phyloP scores from a whole-genome alignment of 2,329 filamentous ascomycete genomes.

The Torrubiellomyces zombiae region DNA sequence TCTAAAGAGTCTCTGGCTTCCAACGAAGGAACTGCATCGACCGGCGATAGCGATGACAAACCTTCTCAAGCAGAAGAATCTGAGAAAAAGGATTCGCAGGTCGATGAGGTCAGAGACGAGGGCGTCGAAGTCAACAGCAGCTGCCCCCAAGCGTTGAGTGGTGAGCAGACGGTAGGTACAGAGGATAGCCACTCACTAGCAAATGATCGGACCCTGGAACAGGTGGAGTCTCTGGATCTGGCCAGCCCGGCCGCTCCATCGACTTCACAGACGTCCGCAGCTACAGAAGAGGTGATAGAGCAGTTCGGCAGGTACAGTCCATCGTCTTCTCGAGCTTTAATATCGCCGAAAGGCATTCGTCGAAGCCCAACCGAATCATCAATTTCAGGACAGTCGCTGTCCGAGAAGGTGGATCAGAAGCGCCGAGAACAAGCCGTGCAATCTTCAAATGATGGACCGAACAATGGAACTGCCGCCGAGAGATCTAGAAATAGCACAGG shows the following conservation, averaged over 20 bases:
- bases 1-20: conserved; percentile 59
- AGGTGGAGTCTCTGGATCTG: conserved; percentile 33
- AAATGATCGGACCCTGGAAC: conserved; percentile 22
- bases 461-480: conserved; percentile 21
- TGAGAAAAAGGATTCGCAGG: conserved; percentile 29
- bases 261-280: conserved; percentile 2
- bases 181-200: conserved; percentile 14
- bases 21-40: conserved; percentile 47
- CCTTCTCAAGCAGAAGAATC: conserved; percentile 27
- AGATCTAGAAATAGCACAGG: no score
- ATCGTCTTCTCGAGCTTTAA: conserved; percentile 6
- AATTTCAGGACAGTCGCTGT: conserved; percentile 13
- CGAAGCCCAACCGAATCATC: conserved; percentile 7
- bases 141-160: conserved; percentile 9
- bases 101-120: conserved; percentile 21
- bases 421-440: conserved; percentile 27
- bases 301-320: neutral
- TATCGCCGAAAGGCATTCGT: conserved; percentile 8
- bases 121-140: conserved; percentile 15
- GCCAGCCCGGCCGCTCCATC: conserved; percentile 16
- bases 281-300: conserved; percentile 1
- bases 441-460: conserved; percentile 11
- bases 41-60: conserved; percentile 31
- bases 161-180: conserved; percentile 8
- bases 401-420: conserved; percentile 33